Evolutionary conservation across 805 yeast genomes (phyloP), one percentile per base, ranked within the genome.

Genomic region (Myxozyma neotropica): DNA sequence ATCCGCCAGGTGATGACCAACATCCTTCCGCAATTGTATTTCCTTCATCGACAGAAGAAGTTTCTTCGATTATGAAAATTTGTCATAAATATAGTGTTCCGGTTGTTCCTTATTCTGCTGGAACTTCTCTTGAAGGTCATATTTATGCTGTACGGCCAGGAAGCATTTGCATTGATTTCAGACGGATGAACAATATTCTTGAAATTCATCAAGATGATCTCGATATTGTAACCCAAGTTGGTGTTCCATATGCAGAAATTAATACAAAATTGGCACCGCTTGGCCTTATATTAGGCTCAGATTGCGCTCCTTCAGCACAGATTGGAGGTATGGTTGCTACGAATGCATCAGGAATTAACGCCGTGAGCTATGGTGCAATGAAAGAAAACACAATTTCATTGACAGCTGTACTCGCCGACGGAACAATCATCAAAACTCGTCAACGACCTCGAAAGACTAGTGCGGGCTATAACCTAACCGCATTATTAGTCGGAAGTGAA

Each of bases 251-350:
- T 93, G 88, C 85, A 68, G 88, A 84, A 23, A 73, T 88, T 58
- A 86, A 85, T 66, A 89, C 86, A 29, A 79, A 75, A 60, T 75
- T 89, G 59, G 73, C 70, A 17, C 80, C 77, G n/a, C 69, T 79
- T 58, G 83, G 82, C 1, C 76, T 88, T 51, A 76, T 84, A 75
- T 87, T 89, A 69, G 94, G 93, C 0, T 91, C 93, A 2, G 96
- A 89, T 72, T 95, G 95, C 1, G 96, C 95, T 10, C 89, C 92
- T 59, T 92, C 92, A n/a, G 96, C 96, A 1, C 78, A 85, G 57
- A 83, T 89, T 60, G 94, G 90, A 39, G 96, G 96, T 4, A 88
- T 89, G 94, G 83, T 87, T 40, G 88, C 83, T 27, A 88, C 90
- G 1, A 83, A 88, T 12, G 89, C 93, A 54, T 85, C 90, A 21